Conservation (phyloP, 371 early-diverging fungal genomes). For the Lichtheimia ramosa region DNA sequence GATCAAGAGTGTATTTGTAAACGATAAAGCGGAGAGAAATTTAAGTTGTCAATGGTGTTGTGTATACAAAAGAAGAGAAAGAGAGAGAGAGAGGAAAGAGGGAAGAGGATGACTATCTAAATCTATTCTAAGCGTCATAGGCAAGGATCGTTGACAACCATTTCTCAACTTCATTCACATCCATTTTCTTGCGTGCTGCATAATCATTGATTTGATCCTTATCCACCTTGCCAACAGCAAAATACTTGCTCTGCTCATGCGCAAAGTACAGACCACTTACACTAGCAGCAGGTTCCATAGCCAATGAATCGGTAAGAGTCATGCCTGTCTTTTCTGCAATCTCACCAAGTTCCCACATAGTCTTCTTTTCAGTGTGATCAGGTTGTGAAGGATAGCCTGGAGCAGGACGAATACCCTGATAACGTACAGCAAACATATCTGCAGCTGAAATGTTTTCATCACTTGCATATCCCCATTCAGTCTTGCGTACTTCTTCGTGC, state of each 20-base stretch:
- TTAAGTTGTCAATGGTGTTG: neutral
- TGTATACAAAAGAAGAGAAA: neutral
- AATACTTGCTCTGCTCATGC: conserved; percentile 78
- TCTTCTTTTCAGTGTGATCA: conserved; percentile 89
- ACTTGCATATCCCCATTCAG: conserved; percentile 85
- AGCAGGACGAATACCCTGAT: conserved; percentile 92
- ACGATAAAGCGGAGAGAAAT: neutral
- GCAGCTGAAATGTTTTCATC: conserved; percentile 74
- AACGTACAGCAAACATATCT: conserved; percentile 84
- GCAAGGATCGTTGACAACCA: conserved; percentile 85
- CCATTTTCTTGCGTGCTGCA: conserved; percentile 73
- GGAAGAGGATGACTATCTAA: neutral
- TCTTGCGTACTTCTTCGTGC: conserved; percentile 82
- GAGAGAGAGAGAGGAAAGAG: neutral
- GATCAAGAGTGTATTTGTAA: neutral
- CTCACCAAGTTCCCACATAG: conserved; percentile 86
- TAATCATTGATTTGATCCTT: conserved; percentile 86
- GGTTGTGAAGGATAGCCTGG: conserved; percentile 90
- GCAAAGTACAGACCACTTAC: conserved; percentile 82
- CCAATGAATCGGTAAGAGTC: conserved; percentile 83
- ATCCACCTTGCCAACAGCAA: conserved; percentile 91
- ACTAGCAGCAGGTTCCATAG: conserved; percentile 90
- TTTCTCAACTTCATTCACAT: conserved; percentile 73
- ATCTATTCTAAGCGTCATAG: conserved; percentile 59
- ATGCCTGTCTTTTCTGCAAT: conserved; percentile 80